phyloP scores from a whole-genome alignment of 495 filamentous ascomycete species.

The Xylaria acuta region DNA sequence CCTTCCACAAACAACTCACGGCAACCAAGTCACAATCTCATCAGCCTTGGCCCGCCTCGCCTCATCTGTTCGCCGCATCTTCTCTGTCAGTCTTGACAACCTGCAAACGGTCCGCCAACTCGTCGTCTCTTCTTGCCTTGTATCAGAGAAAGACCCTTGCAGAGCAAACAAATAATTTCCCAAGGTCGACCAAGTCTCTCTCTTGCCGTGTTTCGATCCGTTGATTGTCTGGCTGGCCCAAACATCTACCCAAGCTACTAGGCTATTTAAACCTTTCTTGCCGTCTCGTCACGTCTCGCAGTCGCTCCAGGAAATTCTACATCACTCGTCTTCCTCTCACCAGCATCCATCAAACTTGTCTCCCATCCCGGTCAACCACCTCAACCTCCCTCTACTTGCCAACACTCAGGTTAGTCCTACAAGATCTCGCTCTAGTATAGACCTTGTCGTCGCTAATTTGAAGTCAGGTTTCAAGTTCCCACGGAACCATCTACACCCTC shows the following conservation, averaged over 20 bases:
- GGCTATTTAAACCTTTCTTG: slow-evolving; percentile 7
- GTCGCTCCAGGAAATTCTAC: not conserved
- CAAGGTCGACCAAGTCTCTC: not conserved
- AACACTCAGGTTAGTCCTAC: slow-evolving; percentile 2
- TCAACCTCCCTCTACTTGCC: not conserved
- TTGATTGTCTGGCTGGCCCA: slow-evolving; percentile 14
- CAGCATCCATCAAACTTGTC: not conserved
- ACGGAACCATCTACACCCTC: slow-evolving; percentile 5
- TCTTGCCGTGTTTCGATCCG: not conserved
- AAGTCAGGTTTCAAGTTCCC: not conserved
- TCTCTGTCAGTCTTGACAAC: slow-evolving; percentile 13
- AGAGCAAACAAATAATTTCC: slow-evolving; percentile 36
- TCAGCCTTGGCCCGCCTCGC: not conserved
- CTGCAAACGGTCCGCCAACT: slow-evolving; percentile 30
- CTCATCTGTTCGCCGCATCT: not conserved
- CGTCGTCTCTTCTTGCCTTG: slow-evolving; percentile 28
- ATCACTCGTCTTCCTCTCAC: not conserved
- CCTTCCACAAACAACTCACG: not conserved
- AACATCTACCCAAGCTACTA: not conserved
- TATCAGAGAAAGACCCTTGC: slow-evolving; percentile 19
- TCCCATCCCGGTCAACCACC: not conserved
- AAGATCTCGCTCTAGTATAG: not conserved
- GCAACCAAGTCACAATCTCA: not conserved
- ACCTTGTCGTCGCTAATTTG: not conserved
- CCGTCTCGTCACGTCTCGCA: slow-evolving; percentile 16